Evolutionary conservation across 2,329 filamentous ascomycete species (phyloP), one percentile per base, ranked within the genome.

Genomic region (Fusarium transvaalense): DNA sequence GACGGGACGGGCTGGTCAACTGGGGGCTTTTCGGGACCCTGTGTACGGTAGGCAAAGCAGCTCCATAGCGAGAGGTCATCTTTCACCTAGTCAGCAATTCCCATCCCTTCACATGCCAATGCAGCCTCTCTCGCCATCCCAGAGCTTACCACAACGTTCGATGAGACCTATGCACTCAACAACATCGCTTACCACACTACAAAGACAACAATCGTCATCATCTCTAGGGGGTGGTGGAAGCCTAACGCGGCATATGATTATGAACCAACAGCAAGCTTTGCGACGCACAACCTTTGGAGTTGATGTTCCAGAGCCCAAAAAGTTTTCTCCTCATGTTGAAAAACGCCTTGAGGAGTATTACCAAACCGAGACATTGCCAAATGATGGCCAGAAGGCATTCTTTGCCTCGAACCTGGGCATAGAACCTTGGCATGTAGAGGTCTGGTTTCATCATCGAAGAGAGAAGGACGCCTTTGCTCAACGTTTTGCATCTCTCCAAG

Each of bases 371-470:
- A 78, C 83, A 3, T 74, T 81, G 2, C 85, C 86, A 3, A 85
- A 79, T 41, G 79, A 85, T 46, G 82, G 81, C 1, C 81, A 85
- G 39, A 82, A 82, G 35, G 84, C 85, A 39, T 84, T 86, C 71
- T 77, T 87, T 41, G 85, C 86, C 12, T 87, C 85, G 1, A 87
- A 84, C 39, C 75, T 87, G 4, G 83, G 84, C 15, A 82, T 86
- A 25, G 84, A 87, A 56, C 79, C 81, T 5, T 76, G 78, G 47
- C 83, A 87, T 64, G 80, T 88, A 29, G 81, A 85, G 58, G 80
- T 85, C 55, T 88, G 86, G 86, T 87, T 87, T 71, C 81, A 85
- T 61, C 83, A 86, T 61, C 82, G 85, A 21, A 81, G 84, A 31
- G 81, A 86, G 50, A 81, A 81, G 48, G 84, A 86, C 63, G 75